phyloP scores from a whole-genome alignment of 2,329 filamentous ascomycete genomes.

The Cordyceps farinosa region DNA sequence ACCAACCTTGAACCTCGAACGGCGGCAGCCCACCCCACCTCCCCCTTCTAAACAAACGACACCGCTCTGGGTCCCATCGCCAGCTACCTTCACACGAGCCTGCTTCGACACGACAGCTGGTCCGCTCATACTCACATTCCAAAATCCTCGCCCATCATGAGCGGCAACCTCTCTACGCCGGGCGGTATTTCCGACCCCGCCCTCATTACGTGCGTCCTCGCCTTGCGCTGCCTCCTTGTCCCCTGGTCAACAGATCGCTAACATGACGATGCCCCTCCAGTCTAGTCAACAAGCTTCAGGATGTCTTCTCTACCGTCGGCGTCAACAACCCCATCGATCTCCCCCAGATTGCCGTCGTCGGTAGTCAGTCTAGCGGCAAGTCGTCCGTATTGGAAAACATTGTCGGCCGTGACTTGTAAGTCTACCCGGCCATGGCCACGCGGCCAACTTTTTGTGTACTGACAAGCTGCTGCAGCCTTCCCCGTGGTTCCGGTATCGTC shows the following conservation, averaged over 20 bases:
- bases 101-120: conserved; percentile 8
- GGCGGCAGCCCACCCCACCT: conserved; percentile 13
- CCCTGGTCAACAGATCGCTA: conserved; percentile 17
- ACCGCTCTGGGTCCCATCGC: conserved; percentile 15
- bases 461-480: conserved; percentile 59
- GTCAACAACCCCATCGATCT: conserved; percentile 99
- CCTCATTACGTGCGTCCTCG: conserved; percentile 55
- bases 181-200: conserved; percentile 64
- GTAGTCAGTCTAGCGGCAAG: conserved; percentile 98
- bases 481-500: conserved; percentile 95
- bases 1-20: not conserved
- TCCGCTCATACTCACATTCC: conserved; percentile 4
- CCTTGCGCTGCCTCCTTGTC: conserved; percentile 12
- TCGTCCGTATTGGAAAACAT: conserved; percentile 99
- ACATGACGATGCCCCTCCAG: conserved; percentile 32
- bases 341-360: conserved; percentile 96
- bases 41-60: conserved; percentile 17
- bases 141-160: conserved; percentile 28
- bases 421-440: conserved; percentile 26
- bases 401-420: conserved; percentile 96
- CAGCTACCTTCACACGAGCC: conserved; percentile 6
- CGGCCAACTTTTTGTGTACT: conserved; percentile 18
- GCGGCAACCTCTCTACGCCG: conserved; percentile 38
- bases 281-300: conserved; percentile 97
- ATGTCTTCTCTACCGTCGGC: conserved; percentile 97